Conservation (phyloP, 208 protist species). For the Trichomonas vaginalis region DNA sequence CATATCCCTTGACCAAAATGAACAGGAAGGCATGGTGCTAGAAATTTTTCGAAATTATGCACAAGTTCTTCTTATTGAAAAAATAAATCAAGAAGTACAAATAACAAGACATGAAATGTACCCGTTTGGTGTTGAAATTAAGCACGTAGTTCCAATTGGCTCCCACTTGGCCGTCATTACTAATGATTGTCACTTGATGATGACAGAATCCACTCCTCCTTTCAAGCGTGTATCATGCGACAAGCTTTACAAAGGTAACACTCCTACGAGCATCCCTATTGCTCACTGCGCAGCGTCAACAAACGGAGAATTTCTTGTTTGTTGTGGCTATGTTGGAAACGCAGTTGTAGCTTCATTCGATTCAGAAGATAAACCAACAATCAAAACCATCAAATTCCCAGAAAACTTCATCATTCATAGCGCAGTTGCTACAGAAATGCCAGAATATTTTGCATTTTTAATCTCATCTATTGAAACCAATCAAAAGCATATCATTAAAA, state of each 20-base stretch:
- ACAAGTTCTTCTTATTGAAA: background rate
- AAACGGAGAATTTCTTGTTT: background rate
- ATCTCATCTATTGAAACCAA: background rate
- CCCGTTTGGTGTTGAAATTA: background rate
- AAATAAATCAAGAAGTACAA: background rate
- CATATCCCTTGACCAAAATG: background rate
- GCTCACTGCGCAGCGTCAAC: background rate
- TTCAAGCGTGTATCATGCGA: background rate
- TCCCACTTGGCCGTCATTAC: background rate
- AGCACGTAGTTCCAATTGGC: background rate
- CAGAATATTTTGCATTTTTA: background rate
- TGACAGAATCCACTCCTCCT: background rate
- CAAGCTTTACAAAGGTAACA: background rate
- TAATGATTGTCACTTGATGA: background rate
- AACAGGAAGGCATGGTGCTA: background rate
- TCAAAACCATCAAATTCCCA: background rate
- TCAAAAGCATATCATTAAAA: background rate
- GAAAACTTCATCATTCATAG: background rate
- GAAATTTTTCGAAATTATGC: background rate
- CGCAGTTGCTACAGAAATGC: background rate
- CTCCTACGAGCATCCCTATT: background rate
- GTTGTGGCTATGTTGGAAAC: background rate
- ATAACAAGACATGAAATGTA: background rate
- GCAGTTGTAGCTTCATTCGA: background rate
- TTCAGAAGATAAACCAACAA: background rate